A percentile compares a stretch with the other conserved stretches of the same genome.
phyloP scores from a whole-genome alignment of 345 rosid genomes.

The Citrus reticulata region DNA sequence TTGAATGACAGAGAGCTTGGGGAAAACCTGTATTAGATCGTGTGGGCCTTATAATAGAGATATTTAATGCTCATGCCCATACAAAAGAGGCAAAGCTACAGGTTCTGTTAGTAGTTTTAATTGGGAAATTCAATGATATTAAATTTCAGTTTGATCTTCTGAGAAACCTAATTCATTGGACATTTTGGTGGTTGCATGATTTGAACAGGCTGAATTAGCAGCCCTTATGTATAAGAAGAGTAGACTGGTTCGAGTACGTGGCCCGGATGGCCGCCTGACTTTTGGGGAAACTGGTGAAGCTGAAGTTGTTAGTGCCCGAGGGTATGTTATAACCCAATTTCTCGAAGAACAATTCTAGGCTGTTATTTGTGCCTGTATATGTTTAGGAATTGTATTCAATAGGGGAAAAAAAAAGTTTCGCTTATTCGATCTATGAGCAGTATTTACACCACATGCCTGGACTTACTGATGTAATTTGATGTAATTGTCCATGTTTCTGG shows the following conservation, averaged over 20 bases:
- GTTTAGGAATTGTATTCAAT: conserved; percentile 1
- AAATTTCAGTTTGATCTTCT: not conserved
- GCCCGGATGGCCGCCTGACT: conserved; percentile 61
- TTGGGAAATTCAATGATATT: not conserved
- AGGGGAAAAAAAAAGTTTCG: not conserved
- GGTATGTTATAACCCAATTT: conserved; percentile 44
- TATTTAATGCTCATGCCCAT: conserved; percentile 95
- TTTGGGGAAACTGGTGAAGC: conserved; percentile 88
- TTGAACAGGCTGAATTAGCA: conserved; percentile 79
- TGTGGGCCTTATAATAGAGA: conserved; percentile 90
- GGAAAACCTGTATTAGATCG: conserved; percentile 84
- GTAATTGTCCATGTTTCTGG: not conserved
- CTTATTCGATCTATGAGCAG: not conserved
- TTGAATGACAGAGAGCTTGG: conserved; percentile 54
- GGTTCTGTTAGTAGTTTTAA: conserved; percentile 37
- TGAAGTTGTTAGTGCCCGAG: conserved; percentile 98
- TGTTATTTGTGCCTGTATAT: not conserved
- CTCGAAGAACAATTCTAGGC: not conserved
- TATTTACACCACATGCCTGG: not conserved
- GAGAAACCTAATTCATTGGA: not conserved
- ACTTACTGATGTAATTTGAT: not conserved
- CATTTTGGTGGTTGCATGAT: conserved; percentile 12
- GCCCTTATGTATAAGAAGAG: conserved; percentile 84
- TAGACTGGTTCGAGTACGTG: conserved; percentile 87
- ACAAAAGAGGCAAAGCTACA: conserved; percentile 91